phyloP scores from a whole-genome alignment of 352 stramenopile species.

The Phytophthora hybrid region DNA sequence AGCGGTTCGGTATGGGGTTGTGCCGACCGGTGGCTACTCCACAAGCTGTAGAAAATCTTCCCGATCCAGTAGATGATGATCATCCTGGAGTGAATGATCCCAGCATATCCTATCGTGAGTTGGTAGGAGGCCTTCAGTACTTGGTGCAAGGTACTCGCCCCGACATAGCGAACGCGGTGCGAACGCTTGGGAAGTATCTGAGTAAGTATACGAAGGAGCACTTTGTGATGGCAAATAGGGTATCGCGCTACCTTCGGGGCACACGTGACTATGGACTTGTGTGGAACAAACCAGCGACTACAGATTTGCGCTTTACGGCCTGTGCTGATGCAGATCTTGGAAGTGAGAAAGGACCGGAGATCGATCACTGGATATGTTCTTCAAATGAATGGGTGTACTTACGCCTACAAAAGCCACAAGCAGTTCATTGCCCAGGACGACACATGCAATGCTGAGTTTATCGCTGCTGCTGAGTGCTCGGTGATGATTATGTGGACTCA shows the following conservation, averaged over 20 bases:
- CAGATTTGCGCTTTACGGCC: constrained; percentile 19
- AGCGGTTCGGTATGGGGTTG: constrained; percentile 13
- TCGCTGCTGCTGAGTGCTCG: constrained; percentile 5
- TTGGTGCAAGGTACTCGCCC: constrained; percentile 12
- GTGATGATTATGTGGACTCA: constrained; percentile 16
- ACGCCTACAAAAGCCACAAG: constrained; percentile 17
- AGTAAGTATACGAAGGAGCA: constrained; percentile 16
- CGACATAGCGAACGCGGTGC: constrained; percentile 11
- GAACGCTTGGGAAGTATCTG: constrained; percentile 15
- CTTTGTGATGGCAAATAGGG: constrained; percentile 14
- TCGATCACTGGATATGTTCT: constrained; percentile 14
- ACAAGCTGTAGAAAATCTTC: constrained; percentile 5
- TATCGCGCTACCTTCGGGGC: constrained; percentile 3
- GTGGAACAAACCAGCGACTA: constrained; percentile 2
- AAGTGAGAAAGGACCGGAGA: constrained; percentile 11
- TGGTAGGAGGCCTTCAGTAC: constrained; percentile 11
- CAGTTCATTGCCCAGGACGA: constrained; percentile 11
- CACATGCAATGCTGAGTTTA: constrained; percentile 6
- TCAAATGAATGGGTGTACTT: constrained; percentile 20
- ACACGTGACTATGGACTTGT: constrained; percentile 11
- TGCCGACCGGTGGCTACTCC: constrained; percentile 12
- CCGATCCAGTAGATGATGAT: neutral
- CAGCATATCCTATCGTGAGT: constrained; percentile 5
- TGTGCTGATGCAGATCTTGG: constrained; percentile 21
- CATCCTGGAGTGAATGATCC: constrained; percentile 12